Conservation (phyloP, 2,329 filamentous ascomycete genomes). For the Penicillium sp. region DNA sequence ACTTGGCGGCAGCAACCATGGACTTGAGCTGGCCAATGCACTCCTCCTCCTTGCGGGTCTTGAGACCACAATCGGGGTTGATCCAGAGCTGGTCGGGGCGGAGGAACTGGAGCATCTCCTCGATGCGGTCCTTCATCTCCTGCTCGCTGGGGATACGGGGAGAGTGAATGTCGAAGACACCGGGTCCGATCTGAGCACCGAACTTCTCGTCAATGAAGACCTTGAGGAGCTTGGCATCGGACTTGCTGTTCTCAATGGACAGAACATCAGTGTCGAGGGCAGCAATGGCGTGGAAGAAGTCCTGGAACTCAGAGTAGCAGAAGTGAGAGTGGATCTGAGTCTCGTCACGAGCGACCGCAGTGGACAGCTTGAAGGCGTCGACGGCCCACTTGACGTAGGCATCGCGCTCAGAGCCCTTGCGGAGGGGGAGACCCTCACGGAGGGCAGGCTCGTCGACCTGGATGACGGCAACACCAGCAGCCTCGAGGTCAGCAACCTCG, state of each 20-base stretch:
- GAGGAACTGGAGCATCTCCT: conserved; percentile 97
- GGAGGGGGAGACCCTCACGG: conserved; percentile 98
- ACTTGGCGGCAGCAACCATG: conserved; percentile 96
- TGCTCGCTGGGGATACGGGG: conserved; percentile 95
- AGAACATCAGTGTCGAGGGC: conserved; percentile 97
- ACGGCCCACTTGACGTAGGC: conserved; percentile 98
- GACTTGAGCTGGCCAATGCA: conserved; percentile 57
- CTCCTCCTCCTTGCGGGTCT: conserved; percentile 98
- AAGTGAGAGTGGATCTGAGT: conserved; percentile 99
- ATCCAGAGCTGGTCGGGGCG: conserved; percentile 99
- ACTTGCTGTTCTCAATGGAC: conserved; percentile 99
- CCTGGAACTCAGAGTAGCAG: conserved; percentile 99
- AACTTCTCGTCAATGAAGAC: conserved; percentile 98
- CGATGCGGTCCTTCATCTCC: conserved; percentile 97
- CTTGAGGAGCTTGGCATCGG: conserved; percentile 96
- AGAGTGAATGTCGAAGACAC: conserved; percentile 97
- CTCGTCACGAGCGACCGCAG: conserved; percentile 87
- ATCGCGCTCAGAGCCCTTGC: conserved; percentile 89
- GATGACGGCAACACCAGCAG: conserved; percentile 95
- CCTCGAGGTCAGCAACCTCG: conserved; percentile 97
- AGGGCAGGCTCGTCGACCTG: conserved; percentile 99
- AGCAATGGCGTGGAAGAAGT: conserved; percentile 99
- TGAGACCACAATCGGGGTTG: conserved; percentile 98
- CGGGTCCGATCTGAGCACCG: conserved; percentile 96
- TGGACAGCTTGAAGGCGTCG: conserved; percentile 95